phyloP scores from a whole-genome alignment of 805 yeast species.

The Hyphopichia homilentoma region DNA sequence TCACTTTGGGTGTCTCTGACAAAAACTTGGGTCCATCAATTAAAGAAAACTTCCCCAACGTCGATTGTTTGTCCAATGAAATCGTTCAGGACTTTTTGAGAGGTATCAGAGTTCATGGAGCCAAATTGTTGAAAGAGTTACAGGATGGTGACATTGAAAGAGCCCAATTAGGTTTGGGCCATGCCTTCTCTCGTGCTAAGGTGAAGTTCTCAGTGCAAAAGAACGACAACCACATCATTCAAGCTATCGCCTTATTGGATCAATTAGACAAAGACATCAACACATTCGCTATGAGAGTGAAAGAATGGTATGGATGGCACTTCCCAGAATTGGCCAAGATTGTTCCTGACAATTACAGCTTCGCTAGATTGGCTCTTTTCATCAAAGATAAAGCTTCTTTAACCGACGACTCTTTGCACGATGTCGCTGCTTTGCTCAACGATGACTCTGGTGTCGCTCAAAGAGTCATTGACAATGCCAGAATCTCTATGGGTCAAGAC shows the following conservation, averaged over 20 bases:
- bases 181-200: slow-evolving; percentile 98
- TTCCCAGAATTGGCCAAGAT: slow-evolving; percentile 95
- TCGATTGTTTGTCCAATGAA: slow-evolving; percentile 89
- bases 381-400: slow-evolving; percentile 86
- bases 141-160: slow-evolving; percentile 95
- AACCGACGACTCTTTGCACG: slow-evolving; percentile 91
- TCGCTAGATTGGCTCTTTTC: slow-evolving; percentile 75
- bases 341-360: slow-evolving; percentile 83
- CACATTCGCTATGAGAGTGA: slow-evolving; percentile 94
- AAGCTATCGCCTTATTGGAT: slow-evolving; percentile 95
- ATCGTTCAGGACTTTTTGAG: slow-evolving; percentile 92
- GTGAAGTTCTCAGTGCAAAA: slow-evolving; percentile 98
- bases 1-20: slow-evolving; percentile 86
- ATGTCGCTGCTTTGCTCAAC: slow-evolving; percentile 81
- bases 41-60: slow-evolving; percentile 83
- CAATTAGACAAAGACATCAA: slow-evolving; percentile 98
- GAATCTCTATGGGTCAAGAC: slow-evolving; percentile 99
- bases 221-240: slow-evolving; percentile 98
- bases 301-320: slow-evolving; percentile 99
- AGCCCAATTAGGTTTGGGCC: slow-evolving; percentile 98
- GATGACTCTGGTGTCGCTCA: slow-evolving; percentile 91
- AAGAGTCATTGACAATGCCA: slow-evolving; percentile 88
- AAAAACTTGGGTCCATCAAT: slow-evolving; percentile 94
- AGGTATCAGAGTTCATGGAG: slow-evolving; percentile 90
- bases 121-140: slow-evolving; percentile 83